Base-by-base conservation (phyloP, 2,329 filamentous ascomycete species). In the Nemania serpens region DNA sequence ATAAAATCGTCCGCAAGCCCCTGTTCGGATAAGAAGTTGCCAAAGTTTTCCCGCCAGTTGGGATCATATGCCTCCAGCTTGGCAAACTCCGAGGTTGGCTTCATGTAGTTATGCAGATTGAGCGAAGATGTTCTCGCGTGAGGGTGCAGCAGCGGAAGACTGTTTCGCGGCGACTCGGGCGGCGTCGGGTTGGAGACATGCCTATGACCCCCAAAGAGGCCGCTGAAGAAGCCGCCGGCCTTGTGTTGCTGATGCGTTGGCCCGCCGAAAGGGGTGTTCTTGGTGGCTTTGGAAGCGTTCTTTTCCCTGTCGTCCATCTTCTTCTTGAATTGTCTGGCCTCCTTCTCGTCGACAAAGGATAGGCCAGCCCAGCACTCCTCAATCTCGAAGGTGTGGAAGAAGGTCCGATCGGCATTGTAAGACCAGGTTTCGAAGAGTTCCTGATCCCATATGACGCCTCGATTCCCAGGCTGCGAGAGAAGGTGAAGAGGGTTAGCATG, bases 301-400 rank as follows among this genome's bases (percentile, higher is more conserved):
- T 96, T 97, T 79, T 98, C 93, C 66, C 93, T 85, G 73, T 97
- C 93, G 69, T 95, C 89, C 85, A 99, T 91, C 82, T 97, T 98
- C 84, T 97, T 97, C 77, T 93, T 89, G 79, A 99, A 98, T 61
- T 91, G 91, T 78, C 91, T 96, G 36, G 95, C 95, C 79, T 99
- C 95, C 77, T 97, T 98, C 80, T 98, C 95, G 75, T 98, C 95
- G 63, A 90, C 88, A 72, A 99, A 99, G 22, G 92, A 97, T 62
- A 99, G 79, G 0, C 89, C 95, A 5, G 93, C 95, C 62, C 96
- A 80, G 71, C 93, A 98, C 65, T 96, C 88, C 77, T 98, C 93
- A 58, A 97, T 84, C 79, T 99, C 95, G 74, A 99, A 99, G 5
- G 91, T 93, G 77, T 98, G 93, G 78, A 99, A 99, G 79, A 97